Base-by-base conservation (phyloP, 2,329 filamentous ascomycete genomes). In the Xylariaceae sp. region DNA sequence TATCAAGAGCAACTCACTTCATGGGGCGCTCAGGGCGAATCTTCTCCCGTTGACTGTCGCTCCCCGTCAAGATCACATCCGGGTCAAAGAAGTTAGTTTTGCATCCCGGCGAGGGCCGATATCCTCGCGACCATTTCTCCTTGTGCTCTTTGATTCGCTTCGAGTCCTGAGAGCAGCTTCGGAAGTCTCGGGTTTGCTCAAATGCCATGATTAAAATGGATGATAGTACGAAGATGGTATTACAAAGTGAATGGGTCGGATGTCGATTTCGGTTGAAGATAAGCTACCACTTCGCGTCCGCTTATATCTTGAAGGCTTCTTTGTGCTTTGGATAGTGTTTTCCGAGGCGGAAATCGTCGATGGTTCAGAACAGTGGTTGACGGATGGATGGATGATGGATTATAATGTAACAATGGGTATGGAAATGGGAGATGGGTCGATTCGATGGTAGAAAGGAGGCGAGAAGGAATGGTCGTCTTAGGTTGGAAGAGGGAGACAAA, bases 91-190 rank as follows among this genome's bases (percentile, higher is more conserved):
- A 43, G 48, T 64, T 50, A 26, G 54, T 21, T 5, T 45, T 56
- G 47, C 67, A 62, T 18, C 74, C 75, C 20, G 67, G 23, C 29
- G 66, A 63, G 2, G 69, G 64, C 3, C 74, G 72, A 20, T 59
- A 54, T 52, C 77, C 77, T 14, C 71, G 67, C 7, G 72, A 68
- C 78, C 78, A 80, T 65, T 80, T 79, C 53, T 67, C 62, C 19
- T 59, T 62, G 3, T 71, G 71, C 62, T 79, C 75, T 68, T 79
- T 79, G 67, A 60, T 63, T 52, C 77, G 75, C 70, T 79, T 79
- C 62, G 69, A 73, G 65, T 77, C 76, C 56, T 73, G 73, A 57
- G 72, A 67, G 49, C 69, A 71, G 67, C 75, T 74, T 69, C 78
- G 77, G 40, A 80, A 63, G 64, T 80, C 78, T 54, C 77, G 76